These are phyloP conservation scores for Candida quercuum DNA, from an alignment of 805 yeast species.

Conservation along the genomic window DNA sequence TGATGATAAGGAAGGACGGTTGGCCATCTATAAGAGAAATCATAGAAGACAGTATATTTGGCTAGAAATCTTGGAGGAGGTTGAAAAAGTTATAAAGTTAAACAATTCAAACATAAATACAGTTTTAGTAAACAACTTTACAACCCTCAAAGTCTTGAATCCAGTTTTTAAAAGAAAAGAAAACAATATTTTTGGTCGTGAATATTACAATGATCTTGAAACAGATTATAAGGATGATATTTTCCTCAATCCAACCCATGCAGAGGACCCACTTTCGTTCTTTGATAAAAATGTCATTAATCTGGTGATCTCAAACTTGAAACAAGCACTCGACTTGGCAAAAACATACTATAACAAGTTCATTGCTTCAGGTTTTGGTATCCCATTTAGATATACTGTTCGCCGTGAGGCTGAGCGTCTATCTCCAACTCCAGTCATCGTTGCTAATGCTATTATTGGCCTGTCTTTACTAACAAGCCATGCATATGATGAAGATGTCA, in stretches of 20 bases:
- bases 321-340: slow-evolving; percentile 1
- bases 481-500: slow-evolving; percentile 61
- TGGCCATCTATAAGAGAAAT: slow-evolving; percentile 47
- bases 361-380: slow-evolving; percentile 22
- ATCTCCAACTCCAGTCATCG: slow-evolving; percentile 57
- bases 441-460: slow-evolving; percentile 61
- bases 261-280: slow-evolving; percentile 9
- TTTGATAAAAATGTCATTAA: slow-evolving; percentile 17
- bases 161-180: slow-evolving; percentile 4
- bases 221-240: slow-evolving; percentile 9
- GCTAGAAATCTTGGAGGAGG: slow-evolving; percentile 57
- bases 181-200: slow-evolving; percentile 30
- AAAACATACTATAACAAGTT: slow-evolving; percentile 15
- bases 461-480: slow-evolving; percentile 52
- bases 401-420: slow-evolving; percentile 51
- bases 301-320: slow-evolving; percentile 6
- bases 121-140: slow-evolving; percentile 4
- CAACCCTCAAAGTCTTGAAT: slow-evolving; percentile 15
- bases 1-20: slow-evolving; percentile 40
- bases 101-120: slow-evolving; percentile 37
- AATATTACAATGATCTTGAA: slow-evolving; percentile 18
- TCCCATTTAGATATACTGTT: slow-evolving; percentile 24
- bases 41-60: slow-evolving; percentile 44
- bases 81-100: slow-evolving; percentile 47
- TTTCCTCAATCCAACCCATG: slow-evolving; percentile 5